Base-by-base conservation (phyloP, 768 basidiomycete species). In the Leccinum subtestaceum region DNA sequence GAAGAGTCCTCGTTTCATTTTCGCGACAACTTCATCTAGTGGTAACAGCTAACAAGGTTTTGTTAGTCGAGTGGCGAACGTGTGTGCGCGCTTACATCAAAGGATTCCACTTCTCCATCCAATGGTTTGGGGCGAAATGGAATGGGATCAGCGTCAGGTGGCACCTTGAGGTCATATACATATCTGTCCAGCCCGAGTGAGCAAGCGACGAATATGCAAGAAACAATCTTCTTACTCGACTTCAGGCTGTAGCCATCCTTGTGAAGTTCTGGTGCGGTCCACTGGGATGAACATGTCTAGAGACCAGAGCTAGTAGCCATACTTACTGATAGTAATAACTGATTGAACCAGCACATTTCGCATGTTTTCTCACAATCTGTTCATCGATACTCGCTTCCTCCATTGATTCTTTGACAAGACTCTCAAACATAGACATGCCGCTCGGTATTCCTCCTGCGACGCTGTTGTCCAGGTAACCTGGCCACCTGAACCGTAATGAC, bases 101-200 rank as follows among this genome's bases (percentile, higher is more conserved):
- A 99, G 1, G 83, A 87, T 69, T 97, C 95, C 2, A 97, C 97
- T 70, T 99, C 97, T 25, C 93, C 95, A 63, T 99, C 97, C 21
- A 84, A 77, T 0, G 95, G 93, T 53, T 79, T 79, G 7, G 92
- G 93, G 50, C 78, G 76, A 62, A 89, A 84, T 17, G 78, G 73
- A 13, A 76, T 71, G 17, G 80, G 68, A 62, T 74, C 84, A 68
- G 70, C 61, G 32, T 72, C 75, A 5, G 75, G 61, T 0, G 93
- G 93, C 21, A 97, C 81, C 51, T 74, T 72, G 51, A 98, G 77
- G 65, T 98, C 93, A 67, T 94, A 98, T 23, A 89, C 77, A 69
- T 91, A 95, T 78, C 91, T 65, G 9, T 29, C 6, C 49, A 25
- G n/a, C 12, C 25, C 25, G 7, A 13, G 53, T 36, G 53, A 34